phyloP scores from a whole-genome alignment of 1,139 yeast genomes.

The Nakaseomyces delphensis region DNA sequence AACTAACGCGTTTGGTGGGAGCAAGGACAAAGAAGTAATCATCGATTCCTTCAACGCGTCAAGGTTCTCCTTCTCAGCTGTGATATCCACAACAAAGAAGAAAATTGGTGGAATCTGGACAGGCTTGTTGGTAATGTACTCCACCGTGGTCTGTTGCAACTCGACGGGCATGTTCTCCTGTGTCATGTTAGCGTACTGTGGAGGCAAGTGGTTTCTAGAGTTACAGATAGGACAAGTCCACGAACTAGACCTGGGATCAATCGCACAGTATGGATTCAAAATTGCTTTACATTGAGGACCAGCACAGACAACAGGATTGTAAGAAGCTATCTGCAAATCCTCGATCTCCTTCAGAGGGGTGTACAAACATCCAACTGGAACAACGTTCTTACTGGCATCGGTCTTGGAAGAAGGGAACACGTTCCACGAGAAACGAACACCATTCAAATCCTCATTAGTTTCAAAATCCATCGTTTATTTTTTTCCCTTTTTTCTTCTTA shows the following conservation, averaged over 20 bases:
- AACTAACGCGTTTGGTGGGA: slow-evolving; percentile 89
- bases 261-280: slow-evolving; percentile 78
- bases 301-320: slow-evolving; percentile 86
- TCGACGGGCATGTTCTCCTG: slow-evolving; percentile 84
- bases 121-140: slow-evolving; percentile 82
- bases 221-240: slow-evolving; percentile 92
- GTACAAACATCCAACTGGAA: slow-evolving; percentile 89
- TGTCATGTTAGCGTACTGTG: slow-evolving; percentile 78
- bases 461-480: slow-evolving; percentile 58
- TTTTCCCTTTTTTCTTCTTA: background rate
- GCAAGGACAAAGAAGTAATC: slow-evolving; percentile 66
- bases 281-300: slow-evolving; percentile 73
- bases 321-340: slow-evolving; percentile 71
- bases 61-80: slow-evolving; percentile 91
- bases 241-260: slow-evolving; percentile 70
- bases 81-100: slow-evolving; percentile 80
- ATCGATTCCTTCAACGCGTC: slow-evolving; percentile 83
- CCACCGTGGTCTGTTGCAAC: slow-evolving; percentile 80
- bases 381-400: slow-evolving; percentile 87
- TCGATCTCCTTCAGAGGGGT: slow-evolving; percentile 82
- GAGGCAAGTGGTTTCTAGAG: slow-evolving; percentile 77
- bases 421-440: slow-evolving; percentile 88
- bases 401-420: slow-evolving; percentile 78
- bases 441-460: slow-evolving; percentile 77
- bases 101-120: slow-evolving; percentile 93